A percentile compares a stretch with the other conserved stretches of the same genome.
Conservation (phyloP, 495 filamentous ascomycete genomes). For the Lasiosphaeris hirsuta region DNA sequence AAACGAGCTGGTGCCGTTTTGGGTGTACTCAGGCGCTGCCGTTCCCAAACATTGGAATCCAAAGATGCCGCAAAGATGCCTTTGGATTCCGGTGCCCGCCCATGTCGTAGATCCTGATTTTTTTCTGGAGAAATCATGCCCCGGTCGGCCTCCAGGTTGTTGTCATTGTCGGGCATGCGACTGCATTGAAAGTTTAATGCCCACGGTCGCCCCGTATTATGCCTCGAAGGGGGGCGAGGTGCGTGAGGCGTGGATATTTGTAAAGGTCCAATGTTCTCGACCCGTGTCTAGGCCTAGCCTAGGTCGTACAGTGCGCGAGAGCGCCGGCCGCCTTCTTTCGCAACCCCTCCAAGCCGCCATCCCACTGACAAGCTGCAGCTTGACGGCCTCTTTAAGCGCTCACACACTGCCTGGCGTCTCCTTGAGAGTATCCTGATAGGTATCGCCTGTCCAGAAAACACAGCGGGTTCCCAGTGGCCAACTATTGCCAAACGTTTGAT, state of each 20-base stretch:
- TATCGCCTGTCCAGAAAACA: too few relatives aligned
- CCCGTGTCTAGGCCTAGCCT: too few relatives aligned
- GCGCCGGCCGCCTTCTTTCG: not conserved
- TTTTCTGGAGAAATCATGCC: too few relatives aligned
- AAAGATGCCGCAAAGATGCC: too few relatives aligned
- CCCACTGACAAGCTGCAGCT: not conserved
- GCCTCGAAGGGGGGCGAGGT: not conserved
- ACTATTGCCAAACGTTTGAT: not conserved
- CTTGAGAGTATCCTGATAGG: not conserved
- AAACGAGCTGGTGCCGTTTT: too few relatives aligned
- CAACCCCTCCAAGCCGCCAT: not conserved
- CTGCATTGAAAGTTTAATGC: slow-evolving; percentile 11
- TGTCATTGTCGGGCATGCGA: not conserved
- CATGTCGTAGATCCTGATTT: too few relatives aligned
- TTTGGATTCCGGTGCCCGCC: too few relatives aligned
- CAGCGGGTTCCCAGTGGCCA: too few relatives aligned
- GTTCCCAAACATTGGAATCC: too few relatives aligned
- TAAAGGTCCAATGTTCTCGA: not conserved
- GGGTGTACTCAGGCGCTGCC: too few relatives aligned
- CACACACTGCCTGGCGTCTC: not conserved
- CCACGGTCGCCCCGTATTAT: slow-evolving; percentile 2
- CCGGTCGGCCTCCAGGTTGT: not conserved
- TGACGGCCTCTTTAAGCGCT: not conserved
- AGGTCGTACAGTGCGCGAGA: not conserved
- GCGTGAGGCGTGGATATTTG: slow-evolving; percentile 4